A percentile compares a stretch with the other conserved stretches of the same genome.
Evolutionary conservation across 108 stramenopile genomes (phyloP).

Genomic region (Stephanodiscus triporus): DNA sequence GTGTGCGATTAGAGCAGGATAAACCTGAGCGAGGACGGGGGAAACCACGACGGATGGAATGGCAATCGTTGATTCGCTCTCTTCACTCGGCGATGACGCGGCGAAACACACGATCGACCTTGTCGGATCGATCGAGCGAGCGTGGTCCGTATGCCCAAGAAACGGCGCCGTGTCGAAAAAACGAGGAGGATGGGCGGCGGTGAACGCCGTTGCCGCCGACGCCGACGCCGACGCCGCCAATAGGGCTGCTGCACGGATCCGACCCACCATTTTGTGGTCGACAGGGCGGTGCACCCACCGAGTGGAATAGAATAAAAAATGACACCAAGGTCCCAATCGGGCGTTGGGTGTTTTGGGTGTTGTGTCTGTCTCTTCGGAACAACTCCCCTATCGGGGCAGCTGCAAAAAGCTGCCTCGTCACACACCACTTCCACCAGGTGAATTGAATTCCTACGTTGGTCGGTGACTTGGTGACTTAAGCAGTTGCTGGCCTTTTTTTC

Average conservation of each 20-base stretch:
- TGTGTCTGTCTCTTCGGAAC: no score
- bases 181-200: neutral
- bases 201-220: constrained; percentile 4
- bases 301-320: no score
- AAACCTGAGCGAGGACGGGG: constrained; percentile 67
- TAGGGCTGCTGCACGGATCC: constrained; percentile 2
- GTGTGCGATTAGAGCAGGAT: constrained; percentile 58
- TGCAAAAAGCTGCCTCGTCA: no score
- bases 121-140: neutral
- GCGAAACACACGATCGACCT: neutral
- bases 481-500: no score
- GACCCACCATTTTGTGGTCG: neutral
- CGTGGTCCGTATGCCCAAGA: neutral
- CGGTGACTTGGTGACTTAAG: no score
- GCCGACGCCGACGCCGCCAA: neutral
- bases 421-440: no score
- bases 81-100: constrained; percentile 2
- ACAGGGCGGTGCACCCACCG: neutral
- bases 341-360: no score
- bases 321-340: no score
- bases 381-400: no score
- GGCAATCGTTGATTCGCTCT: constrained; percentile 5
- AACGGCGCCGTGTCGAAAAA: neutral
- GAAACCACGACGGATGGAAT: constrained; percentile 39
- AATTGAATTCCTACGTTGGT: no score